phyloP scores from a whole-genome alignment of 2,329 filamentous ascomycete genomes.

The Talaromyces piceae region DNA sequence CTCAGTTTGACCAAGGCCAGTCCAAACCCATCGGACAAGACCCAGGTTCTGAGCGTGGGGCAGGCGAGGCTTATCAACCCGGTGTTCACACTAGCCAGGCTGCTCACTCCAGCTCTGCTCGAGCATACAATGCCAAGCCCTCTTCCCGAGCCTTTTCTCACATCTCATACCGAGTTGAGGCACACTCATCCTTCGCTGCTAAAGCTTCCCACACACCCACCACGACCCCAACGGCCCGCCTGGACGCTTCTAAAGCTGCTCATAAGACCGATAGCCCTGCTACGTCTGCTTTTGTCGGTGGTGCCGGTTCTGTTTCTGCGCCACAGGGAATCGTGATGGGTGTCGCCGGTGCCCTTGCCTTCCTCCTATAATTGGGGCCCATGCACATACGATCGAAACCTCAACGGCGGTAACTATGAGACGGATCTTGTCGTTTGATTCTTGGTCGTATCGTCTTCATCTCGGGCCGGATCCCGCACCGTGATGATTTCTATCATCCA shows the following conservation, averaged over 20 bases:
- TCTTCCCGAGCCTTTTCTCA: neutral
- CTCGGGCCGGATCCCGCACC: slow-evolving; percentile 7
- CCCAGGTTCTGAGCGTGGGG: neutral
- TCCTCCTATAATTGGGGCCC: slow-evolving; percentile 9
- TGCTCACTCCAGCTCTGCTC: neutral
- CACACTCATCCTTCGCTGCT: neutral
- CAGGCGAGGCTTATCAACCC: neutral
- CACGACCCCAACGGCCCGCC: neutral
- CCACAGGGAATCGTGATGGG: slow-evolving; percentile 8
- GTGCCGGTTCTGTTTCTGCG: slow-evolving; percentile 3
- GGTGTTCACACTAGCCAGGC: neutral
- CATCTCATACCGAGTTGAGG: neutral
- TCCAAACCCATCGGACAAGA: neutral
- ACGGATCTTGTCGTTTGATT: neutral
- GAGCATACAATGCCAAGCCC: neutral
- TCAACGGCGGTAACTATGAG: neutral
- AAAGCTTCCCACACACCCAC: neutral
- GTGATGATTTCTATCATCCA: slow-evolving; percentile 8
- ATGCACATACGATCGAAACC: neutral
- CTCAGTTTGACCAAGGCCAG: neutral
- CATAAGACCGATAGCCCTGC: neutral
- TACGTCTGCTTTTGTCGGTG: slow-evolving; percentile 5
- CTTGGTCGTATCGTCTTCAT: slow-evolving; percentile 2
- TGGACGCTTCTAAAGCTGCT: neutral
- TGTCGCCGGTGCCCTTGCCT: slow-evolving; percentile 11